Conservation (phyloP, 2,329 filamentous ascomycete genomes). For the Balansia obtecta region DNA sequence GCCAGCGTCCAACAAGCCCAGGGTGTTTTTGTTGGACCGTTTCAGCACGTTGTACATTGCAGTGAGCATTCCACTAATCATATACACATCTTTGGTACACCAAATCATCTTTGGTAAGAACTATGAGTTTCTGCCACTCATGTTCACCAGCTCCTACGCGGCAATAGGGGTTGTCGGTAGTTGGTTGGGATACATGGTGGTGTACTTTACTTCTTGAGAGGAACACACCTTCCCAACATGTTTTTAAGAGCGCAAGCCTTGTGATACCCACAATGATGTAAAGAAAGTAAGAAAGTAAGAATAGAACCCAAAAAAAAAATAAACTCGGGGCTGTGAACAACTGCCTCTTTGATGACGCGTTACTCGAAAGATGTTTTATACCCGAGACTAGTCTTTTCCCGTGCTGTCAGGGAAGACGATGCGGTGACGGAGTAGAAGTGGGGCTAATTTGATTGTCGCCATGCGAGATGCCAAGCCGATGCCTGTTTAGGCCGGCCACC, state of each 20-base stretch:
- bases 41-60: conserved; percentile 85
- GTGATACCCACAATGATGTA: neutral
- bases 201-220: conserved; percentile 58
- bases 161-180: conserved; percentile 91
- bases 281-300: too few species aligned
- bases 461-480: conserved; percentile 20
- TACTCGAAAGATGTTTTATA: too few species aligned
- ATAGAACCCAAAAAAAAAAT: too few species aligned
- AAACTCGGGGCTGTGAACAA: too few species aligned
- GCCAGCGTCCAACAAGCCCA: conserved; percentile 64
- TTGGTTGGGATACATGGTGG: conserved; percentile 88
- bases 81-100: conserved; percentile 80
- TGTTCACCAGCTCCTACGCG: conserved; percentile 94
- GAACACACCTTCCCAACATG: neutral
- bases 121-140: conserved; percentile 85
- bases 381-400: too few species aligned
- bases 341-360: too few species aligned
- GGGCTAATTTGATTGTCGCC: conserved; percentile 14
- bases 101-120: conserved; percentile 67
- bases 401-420: neutral
- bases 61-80: conserved; percentile 75
- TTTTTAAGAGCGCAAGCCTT: neutral
- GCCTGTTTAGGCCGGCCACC: conserved; percentile 10
- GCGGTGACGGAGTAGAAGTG: neutral
- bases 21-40: conserved; percentile 83